phyloP scores from a whole-genome alignment of 305 asterid genomes.

The Fraxinus albicans region DNA sequence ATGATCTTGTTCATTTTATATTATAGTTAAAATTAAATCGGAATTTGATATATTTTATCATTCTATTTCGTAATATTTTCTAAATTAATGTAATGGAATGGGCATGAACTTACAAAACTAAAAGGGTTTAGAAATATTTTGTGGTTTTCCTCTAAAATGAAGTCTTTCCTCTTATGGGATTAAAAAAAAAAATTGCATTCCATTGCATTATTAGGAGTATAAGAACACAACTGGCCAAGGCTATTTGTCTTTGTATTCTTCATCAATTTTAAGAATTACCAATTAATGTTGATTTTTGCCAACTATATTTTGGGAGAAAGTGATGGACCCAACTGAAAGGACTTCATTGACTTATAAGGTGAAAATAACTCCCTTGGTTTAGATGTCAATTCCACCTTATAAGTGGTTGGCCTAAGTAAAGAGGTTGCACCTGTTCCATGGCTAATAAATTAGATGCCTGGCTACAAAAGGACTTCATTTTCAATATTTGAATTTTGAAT shows the following conservation, averaged over 20 bases:
- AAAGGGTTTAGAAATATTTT: background rate
- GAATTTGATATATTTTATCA: background rate
- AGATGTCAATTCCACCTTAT: background rate
- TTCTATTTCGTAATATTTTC: background rate
- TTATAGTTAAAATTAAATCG: background rate
- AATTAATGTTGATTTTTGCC: background rate
- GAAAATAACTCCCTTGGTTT: no score
- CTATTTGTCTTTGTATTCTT: background rate
- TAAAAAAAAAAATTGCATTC: background rate
- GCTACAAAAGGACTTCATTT: background rate
- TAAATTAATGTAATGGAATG: background rate
- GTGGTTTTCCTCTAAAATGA: background rate
- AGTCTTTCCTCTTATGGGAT: background rate
- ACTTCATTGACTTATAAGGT: no score
- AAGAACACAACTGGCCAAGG: background rate
- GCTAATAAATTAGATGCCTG: background rate
- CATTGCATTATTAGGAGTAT: background rate
- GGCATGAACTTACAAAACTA: background rate
- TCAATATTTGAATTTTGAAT: background rate
- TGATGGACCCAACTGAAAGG: background rate
- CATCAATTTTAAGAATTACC: background rate
- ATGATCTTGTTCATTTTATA: background rate
- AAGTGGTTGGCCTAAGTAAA: background rate
- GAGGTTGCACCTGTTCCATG: background rate
- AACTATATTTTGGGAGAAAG: background rate